Base-by-base conservation (phyloP, 352 stramenopile genomes). In the Globisporangium cylindrosporum region DNA sequence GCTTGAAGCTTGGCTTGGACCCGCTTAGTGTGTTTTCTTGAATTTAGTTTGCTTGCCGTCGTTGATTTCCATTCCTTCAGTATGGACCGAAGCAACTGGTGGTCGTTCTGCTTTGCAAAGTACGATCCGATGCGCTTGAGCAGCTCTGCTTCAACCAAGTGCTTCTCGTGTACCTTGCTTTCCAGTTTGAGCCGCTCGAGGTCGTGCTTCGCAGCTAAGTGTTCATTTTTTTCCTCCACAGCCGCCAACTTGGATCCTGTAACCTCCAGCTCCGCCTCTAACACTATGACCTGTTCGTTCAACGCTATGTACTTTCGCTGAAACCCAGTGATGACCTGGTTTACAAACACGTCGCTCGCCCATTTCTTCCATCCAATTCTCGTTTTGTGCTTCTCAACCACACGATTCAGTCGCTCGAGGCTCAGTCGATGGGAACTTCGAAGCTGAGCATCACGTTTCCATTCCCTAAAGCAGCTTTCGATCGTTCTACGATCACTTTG, bases 101-200 rank as follows among this genome's bases (percentile, higher is more conserved):
- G 77, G 15, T 73, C 60, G 3, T 68, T 81, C 34, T 75, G 75
- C n/a, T 68, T 84, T 0, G 65, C 64, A 7, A 84, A 74, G 43
- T 79, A 83, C 1, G 55, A 59, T 0, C 71, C 75, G 12, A 81
- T 24, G 66, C 77, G 75, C n/a, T 78, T 55, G 27, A 71, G 64
- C 41, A 84, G 64, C 29, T 62, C 64, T 15, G 71, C n/a, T 18
- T 71, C 67, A 38, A 65, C 36, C n/a, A 43, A 63, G 14, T 57
- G 59, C 59, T 66, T 66, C 24, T 56, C 60, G 8, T 34, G 36
- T 14, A 61, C 63, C 14, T 53, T 41, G 10, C 24, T 12, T 4
- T 54, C 34, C 3, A 70, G 27, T 4, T 53, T 15, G 12, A 61
- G 49, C 1, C 61, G 55, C 12, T 66, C 59, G 2, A 20, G 20